Evolutionary conservation across 2,329 filamentous ascomycete genomes (phyloP), one percentile per base, ranked within the genome.

Genomic region (Exserohilum turcica): DNA sequence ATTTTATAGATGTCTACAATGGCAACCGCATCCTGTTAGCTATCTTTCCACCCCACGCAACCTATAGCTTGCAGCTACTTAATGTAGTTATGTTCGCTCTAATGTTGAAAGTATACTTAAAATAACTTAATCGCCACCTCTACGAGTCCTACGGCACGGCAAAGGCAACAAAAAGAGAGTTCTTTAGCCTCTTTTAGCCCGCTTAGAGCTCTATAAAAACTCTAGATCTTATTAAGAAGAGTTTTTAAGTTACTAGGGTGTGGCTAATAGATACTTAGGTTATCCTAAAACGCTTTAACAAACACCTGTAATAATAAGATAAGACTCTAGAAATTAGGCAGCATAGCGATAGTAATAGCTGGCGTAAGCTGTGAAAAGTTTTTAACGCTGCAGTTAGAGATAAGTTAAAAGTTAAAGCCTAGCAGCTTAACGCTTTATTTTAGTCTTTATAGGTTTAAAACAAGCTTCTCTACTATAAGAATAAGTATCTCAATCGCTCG

Each of bases 211-310:
- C 2, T 29, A 35, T 13, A n/a, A 43, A 36, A 1, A 50, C 8
- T 10, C 5, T 15, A 9, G 15, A 43, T 31, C n/a, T 19, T 5
- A 43, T 43, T 1, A 19, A 16, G 9, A 43, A 43, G 15, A 9
- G n/a, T n/a, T n/a, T n/a, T n/a, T n/a, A n/a, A n/a, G n/a, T n/a
- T n/a, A n/a, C n/a, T n/a, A n/a, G n/a, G n/a, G n/a, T n/a, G n/a
- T n/a, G n/a, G n/a, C n/a, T n/a, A n/a, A n/a, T n/a, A n/a, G n/a
- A n/a, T n/a, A n/a, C n/a, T n/a, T n/a, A n/a, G n/a, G n/a, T n/a
- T n/a, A n/a, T n/a, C n/a, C n/a, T n/a, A n/a, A n/a, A 43, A 43
- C 27, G 24, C 39, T 43, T 43, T 3, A 44, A 44, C 29, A 44
- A 44, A 28, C 0, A 2, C 42, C 4, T 6, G 18, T 21, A 15